A percentile compares a stretch with the other conserved stretches of the same genome.
These are phyloP conservation scores for Panaeolus cyanescens DNA, from an alignment of 768 basidiomycete genomes.

Conservation along the genomic window DNA sequence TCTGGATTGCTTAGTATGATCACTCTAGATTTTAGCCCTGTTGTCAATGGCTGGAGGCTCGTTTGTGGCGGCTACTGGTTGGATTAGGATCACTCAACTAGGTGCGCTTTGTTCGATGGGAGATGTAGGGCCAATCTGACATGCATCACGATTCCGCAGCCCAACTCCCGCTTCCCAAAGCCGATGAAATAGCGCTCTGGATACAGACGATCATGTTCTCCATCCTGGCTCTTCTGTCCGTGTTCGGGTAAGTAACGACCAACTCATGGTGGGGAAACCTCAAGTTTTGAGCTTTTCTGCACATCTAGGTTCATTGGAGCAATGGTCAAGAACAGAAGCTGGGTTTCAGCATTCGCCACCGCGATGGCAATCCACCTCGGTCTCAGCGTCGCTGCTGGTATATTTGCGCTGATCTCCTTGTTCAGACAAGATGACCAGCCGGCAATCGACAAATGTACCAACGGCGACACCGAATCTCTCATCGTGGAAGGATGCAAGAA, in stretches of 20 bases:
- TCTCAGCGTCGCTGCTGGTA: constrained; percentile 47
- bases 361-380: constrained; percentile 47
- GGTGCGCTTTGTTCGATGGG: constrained; percentile 32
- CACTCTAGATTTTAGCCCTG: constrained; percentile 30
- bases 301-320: constrained; percentile 45
- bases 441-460: constrained; percentile 40
- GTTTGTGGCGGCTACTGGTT: constrained; percentile 45
- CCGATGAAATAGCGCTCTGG: constrained; percentile 46
- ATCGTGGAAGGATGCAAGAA: constrained; percentile 42
- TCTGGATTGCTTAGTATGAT: neutral
- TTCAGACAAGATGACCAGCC: constrained; percentile 42
- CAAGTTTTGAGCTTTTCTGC: neutral
- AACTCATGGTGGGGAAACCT: neutral
- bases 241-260: constrained; percentile 45
- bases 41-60: constrained; percentile 48
- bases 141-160: constrained; percentile 18
- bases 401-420: constrained; percentile 49
- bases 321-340: constrained; percentile 38
- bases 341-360: constrained; percentile 45
- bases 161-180: constrained; percentile 33
- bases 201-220: constrained; percentile 49
- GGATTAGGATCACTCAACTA: constrained; percentile 44
- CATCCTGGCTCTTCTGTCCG: constrained; percentile 45
- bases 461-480: constrained; percentile 24
- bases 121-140: neutral